These are phyloP conservation scores for Corrigiola litoralis DNA, from an alignment of 179 eudicot genomes.

Conservation along the genomic window DNA sequence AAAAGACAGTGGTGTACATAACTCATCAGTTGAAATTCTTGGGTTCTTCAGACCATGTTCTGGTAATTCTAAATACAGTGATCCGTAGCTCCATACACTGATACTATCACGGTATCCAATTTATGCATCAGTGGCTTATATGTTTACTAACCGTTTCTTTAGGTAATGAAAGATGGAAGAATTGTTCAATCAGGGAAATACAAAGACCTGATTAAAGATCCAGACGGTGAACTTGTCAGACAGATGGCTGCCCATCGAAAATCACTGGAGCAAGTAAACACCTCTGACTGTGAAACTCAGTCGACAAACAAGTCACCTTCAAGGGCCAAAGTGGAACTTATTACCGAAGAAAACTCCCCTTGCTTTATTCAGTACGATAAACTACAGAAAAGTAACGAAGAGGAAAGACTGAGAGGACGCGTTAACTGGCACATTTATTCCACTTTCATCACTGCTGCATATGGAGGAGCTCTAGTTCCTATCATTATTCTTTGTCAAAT, in stretches of 20 bases:
- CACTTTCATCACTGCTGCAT: slow-evolving; percentile 59
- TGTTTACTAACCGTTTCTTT: background rate
- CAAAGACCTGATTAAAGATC: slow-evolving; percentile 47
- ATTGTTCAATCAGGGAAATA: slow-evolving; percentile 68
- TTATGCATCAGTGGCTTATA: too few relatives aligned
- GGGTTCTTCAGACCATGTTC: slow-evolving; percentile 72
- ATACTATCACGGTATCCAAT: too few relatives aligned
- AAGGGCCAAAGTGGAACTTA: slow-evolving; percentile 32
- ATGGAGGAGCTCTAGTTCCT: slow-evolving; percentile 81
- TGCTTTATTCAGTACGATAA: slow-evolving; percentile 26
- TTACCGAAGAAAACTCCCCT: slow-evolving; percentile 32
- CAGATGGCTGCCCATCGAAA: slow-evolving; percentile 66
- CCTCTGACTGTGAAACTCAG: slow-evolving; percentile 11
- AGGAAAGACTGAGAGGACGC: slow-evolving; percentile 56
- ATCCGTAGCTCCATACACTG: too few relatives aligned
- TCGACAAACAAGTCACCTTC: slow-evolving; percentile 11
- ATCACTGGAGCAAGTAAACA: slow-evolving; percentile 60
- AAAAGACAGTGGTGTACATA: slow-evolving; percentile 73
- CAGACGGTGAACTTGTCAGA: slow-evolving; percentile 49
- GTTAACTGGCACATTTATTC: slow-evolving; percentile 70
- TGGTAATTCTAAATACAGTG: slow-evolving; percentile 41
- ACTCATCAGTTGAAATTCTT: slow-evolving; percentile 87
- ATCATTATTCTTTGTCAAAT: slow-evolving; percentile 64
- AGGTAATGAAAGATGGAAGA: slow-evolving; percentile 83
- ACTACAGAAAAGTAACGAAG: slow-evolving; percentile 36